These are phyloP conservation scores for Coniochaeta sp. DNA, from an alignment of 2,329 filamentous ascomycete species.

Conservation along the genomic window DNA sequence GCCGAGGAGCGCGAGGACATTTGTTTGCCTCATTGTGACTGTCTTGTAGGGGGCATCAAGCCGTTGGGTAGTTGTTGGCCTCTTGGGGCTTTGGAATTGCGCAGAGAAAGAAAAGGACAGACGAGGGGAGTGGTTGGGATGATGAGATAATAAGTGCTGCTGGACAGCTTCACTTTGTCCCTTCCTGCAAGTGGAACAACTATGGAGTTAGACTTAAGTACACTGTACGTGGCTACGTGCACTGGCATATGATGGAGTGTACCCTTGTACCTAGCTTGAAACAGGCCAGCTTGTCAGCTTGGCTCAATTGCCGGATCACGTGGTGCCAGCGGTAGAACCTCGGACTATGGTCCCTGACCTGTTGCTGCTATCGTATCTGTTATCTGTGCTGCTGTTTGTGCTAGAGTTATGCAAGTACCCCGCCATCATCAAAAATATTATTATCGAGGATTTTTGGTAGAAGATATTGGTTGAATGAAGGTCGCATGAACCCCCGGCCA, in stretches of 20 bases:
- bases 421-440: conserved; percentile 4
- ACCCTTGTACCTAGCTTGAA: neutral
- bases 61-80: neutral
- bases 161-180: neutral
- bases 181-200: neutral
- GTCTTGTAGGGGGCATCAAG: conserved; percentile 2
- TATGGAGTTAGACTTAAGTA: neutral
- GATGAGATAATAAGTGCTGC: neutral
- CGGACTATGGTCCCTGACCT: neutral
- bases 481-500: too few relatives aligned
- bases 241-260: too few relatives aligned
- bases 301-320: neutral
- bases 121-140: neutral
- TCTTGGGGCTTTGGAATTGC: conserved; percentile 2
- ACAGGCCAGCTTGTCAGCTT: conserved; percentile 17
- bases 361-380: too few relatives aligned
- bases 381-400: too few relatives aligned
- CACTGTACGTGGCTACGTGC: too few relatives aligned
- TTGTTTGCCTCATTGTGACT: conserved; percentile 34
- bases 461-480: too few relatives aligned
- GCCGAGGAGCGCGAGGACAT: conserved; percentile 42
- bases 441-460: too few relatives aligned
- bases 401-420: too few relatives aligned
- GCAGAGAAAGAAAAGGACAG: conserved; percentile 4
- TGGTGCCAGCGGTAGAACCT: neutral